Base-by-base conservation (phyloP, 768 basidiomycete genomes). In the Tubosaeta sp. region DNA sequence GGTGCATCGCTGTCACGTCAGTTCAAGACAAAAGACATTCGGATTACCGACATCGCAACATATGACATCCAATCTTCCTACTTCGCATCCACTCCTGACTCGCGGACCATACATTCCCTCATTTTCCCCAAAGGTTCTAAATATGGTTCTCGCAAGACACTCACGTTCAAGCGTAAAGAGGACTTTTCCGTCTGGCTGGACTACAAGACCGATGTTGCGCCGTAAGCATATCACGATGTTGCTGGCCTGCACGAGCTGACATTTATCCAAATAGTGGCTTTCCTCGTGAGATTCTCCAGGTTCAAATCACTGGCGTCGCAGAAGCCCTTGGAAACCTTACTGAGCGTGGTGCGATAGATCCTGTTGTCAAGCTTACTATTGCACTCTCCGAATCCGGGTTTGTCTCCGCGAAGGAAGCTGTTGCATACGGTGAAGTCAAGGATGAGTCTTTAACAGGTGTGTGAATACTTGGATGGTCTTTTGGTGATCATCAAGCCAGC, bases 11-110 rank as follows among this genome's bases (percentile, higher is more conserved):
- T 94, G 24, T 92, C 87, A 58, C 77, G 87, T 35, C 90, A 90
- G 61, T 98, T 96, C 79, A 88, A 89, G 73, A 96, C 96, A 44
- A 99, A 98, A 73, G 84, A 87, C 59, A 87, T 97, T 67, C 88
- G 90, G 54, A 77, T 97, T 27, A 68, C 77, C 5, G 96, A 98
- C 65, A 76, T 89, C 52, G 69, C 71, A 14, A 71, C 78, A 4
- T 83, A 89, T 59, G 90, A 93, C 58, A 74, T 96, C 49, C 86
- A 90, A 66, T 81, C 84, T 7, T 83, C 86, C 13, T 92, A 92
- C 64, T 77, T 81, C 22, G 81, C 88, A 30, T 82, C 87, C 41
- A 63, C 76, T 5, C 63, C 80, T 2, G 67, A 72, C 41, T 66
- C 71, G 14, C 79, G 90, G 39, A 86, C 81, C 32, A 90, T 94